Conservation (phyloP, 2,329 filamentous ascomycete species). For the Colletotrichum neosansevieriae region DNA sequence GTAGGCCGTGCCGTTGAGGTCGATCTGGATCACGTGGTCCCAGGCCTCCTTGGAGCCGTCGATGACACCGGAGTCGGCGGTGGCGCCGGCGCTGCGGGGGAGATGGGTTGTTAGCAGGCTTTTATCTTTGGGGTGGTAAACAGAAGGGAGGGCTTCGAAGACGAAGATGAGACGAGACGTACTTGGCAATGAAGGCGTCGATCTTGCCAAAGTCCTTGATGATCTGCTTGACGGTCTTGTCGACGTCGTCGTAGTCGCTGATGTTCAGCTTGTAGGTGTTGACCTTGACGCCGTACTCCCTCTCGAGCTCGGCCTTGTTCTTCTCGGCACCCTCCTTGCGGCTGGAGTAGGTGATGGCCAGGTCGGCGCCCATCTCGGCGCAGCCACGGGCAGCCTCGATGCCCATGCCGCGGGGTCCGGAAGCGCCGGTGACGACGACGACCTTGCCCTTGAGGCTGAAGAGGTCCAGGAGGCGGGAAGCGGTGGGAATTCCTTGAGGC, state of each 20-base stretch:
- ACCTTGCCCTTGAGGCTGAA: constrained; percentile 81
- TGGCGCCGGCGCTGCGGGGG: constrained; percentile 68
- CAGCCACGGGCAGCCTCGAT: constrained; percentile 76
- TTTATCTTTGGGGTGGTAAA: too few relatives aligned
- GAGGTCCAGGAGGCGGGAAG: constrained; percentile 71
- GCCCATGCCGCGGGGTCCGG: constrained; percentile 77
- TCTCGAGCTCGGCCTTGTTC: constrained; percentile 73
- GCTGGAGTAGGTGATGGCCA: constrained; percentile 79
- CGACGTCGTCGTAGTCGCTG: constrained; percentile 63
- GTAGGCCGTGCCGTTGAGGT: constrained; percentile 78
- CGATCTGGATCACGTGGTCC: constrained; percentile 72
- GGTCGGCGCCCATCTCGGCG: constrained; percentile 77
- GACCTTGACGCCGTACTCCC: constrained; percentile 76
- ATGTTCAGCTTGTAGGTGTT: constrained; percentile 72
- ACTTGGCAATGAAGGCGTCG: constrained; percentile 82
- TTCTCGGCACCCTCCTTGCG: constrained; percentile 76
- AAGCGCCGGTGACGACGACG: constrained; percentile 77
- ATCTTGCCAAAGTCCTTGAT: constrained; percentile 79
- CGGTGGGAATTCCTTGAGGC: constrained; percentile 60
- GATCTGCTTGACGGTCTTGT: constrained; percentile 71
- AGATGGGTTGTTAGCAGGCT: constrained; percentile 13
- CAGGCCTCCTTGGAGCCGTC: constrained; percentile 76
- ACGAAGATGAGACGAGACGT: constrained; percentile 52
- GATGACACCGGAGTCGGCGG: constrained; percentile 75
- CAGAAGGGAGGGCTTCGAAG: not conserved